Conservation (phyloP, 306 rosid species). For the Sechiopsis laciniata region DNA sequence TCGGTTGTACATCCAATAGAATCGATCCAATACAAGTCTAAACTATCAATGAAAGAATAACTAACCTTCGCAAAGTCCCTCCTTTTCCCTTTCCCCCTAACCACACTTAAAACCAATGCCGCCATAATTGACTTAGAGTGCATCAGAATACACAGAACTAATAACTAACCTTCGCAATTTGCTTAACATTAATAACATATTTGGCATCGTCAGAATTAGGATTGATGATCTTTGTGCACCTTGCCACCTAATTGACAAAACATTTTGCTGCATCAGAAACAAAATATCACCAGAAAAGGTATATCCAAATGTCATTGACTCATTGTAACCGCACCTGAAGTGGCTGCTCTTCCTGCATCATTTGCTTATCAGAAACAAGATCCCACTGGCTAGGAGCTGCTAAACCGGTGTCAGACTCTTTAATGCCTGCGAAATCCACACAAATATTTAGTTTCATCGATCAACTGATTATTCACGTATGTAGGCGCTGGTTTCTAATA, state of each 20-base stretch:
- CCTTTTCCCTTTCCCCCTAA: not conserved
- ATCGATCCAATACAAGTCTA: not conserved
- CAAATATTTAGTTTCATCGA: conserved; percentile 18
- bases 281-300: not conserved
- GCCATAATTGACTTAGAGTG: not conserved
- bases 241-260: conserved; percentile 65
- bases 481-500: not conserved
- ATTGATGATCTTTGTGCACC: conserved; percentile 94
- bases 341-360: conserved; percentile 99
- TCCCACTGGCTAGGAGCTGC: conserved; percentile 99
- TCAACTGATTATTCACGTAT: not conserved
- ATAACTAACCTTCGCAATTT: conserved; percentile 77
- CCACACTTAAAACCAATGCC: conserved; percentile 7
- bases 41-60: not conserved
- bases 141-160: not conserved
- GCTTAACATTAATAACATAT: conserved; percentile 92
- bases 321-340: conserved; percentile 56
- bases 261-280: conserved; percentile 23
- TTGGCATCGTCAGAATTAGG: conserved; percentile 98
- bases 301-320: not conserved
- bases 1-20: no score
- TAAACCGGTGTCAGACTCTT: conserved; percentile 97
- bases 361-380: conserved; percentile 98
- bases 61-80: not conserved
- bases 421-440: conserved; percentile 53